Base-by-base conservation (phyloP, 257 asterid genomes). In the Echites panduratus region DNA sequence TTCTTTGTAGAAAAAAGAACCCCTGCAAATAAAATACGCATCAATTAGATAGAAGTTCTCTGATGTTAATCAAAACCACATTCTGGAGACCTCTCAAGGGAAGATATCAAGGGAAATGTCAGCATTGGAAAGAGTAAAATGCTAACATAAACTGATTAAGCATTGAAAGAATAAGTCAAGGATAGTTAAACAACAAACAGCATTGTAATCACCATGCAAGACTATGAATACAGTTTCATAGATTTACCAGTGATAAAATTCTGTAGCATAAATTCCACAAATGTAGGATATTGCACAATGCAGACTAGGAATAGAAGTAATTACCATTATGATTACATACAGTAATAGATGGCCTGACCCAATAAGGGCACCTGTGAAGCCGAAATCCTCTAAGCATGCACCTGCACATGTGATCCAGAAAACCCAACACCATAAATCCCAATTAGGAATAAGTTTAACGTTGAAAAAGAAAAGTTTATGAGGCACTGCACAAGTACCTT, bases 381-480 rank as follows among this genome's bases (percentile, higher is more conserved):
- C 97, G 96, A 75, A 94, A 88, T 78, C 97, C 98, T 87, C 96
- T 86, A 75, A 94, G 97, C 89, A 94, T 85, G 87, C 96, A 88
- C 91, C 98, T 94, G 91, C 79, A 81, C 45, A 69, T 74, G 77
- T 69, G 74, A 72, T 68, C 71, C 22, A 54, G 49, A 41, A 54
- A 48, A 26, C 22, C 24, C 16, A 20, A 32, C 29, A 48, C 43
- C 58, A 47, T 14, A 48, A 68, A 45, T 47, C 12, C 24, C 67
- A 32, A 8, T 22, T 47, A 47, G 11, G 6, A 45, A 26, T 48
- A 26, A 17, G 22, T 13, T 26, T 47, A 20, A 47, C 63, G 32
- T 49, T 24, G 47, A 14, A 48, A 67, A 68, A 27, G 16, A 68
- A 68, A 44, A 9, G n/a, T 13, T 69, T 11, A 27, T 50, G 62